phyloP scores from a whole-genome alignment of 352 stramenopile genomes.

The Globisporangium perplexum region DNA sequence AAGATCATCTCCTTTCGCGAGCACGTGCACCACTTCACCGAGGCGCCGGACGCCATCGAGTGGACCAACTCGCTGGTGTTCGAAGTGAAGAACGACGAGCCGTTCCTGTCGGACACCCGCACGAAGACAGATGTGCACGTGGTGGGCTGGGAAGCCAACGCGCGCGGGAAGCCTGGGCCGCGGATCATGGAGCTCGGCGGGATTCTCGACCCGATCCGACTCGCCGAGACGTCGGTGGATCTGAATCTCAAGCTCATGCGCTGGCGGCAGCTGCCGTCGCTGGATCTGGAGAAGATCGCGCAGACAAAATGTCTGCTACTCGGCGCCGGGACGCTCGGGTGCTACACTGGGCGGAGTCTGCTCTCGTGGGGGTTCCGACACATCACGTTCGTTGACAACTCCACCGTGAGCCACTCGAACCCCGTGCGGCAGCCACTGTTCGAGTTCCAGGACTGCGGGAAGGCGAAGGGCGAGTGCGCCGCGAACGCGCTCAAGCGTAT shows the following conservation, averaged over 20 bases:
- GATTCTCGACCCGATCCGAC: conserved; percentile 77
- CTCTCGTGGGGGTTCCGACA: conserved; percentile 96
- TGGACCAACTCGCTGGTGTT: conserved; percentile 60
- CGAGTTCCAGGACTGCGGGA: conserved; percentile 92
- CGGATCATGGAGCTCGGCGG: conserved; percentile 69
- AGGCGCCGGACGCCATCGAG: conserved; percentile 32
- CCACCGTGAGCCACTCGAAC: conserved; percentile 97
- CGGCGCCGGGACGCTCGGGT: conserved; percentile 96
- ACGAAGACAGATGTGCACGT: conserved; percentile 21
- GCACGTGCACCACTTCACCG: conserved; percentile 46
- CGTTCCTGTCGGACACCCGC: conserved; percentile 20
- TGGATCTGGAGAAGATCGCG: conserved; percentile 91
- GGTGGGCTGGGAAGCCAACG: conserved; percentile 75
- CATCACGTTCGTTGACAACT: conserved; percentile 98
- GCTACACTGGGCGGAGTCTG: conserved; percentile 92
- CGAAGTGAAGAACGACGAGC: conserved; percentile 30
- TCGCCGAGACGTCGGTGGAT: conserved; percentile 95
- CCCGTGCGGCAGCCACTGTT: conserved; percentile 97
- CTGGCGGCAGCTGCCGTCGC: conserved; percentile 94
- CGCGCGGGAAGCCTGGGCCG: conserved; percentile 62
- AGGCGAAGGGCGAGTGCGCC: conserved; percentile 92
- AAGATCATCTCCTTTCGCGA: conserved; percentile 71
- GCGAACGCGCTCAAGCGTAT: conserved; percentile 91
- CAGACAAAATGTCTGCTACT: conserved; percentile 94
- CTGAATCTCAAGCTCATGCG: conserved; percentile 99